Evolutionary conservation across 208 protist species (phyloP).

Genomic region (Phytomonas serpens): DNA sequence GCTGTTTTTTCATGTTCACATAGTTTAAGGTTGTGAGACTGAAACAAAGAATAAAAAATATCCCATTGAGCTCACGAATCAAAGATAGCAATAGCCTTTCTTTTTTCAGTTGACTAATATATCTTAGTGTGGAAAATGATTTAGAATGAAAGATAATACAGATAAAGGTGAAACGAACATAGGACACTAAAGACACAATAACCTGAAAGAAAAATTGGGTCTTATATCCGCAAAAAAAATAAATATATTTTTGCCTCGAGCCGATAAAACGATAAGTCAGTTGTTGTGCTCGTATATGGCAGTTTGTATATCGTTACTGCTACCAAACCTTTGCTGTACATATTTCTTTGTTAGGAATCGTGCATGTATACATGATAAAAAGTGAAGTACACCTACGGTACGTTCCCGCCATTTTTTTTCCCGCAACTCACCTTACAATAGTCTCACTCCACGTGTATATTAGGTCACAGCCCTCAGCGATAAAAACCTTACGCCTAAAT

Average conservation of each 20-base stretch:
- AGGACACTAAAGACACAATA: not conserved
- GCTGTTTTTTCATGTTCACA: not conserved
- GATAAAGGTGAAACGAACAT: slow-evolving; percentile 10
- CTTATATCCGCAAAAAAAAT: slow-evolving; percentile 10
- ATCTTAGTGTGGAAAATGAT: not conserved
- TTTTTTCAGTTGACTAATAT: not conserved
- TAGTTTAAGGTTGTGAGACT: not conserved
- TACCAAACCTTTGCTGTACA: not conserved
- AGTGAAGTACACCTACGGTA: not conserved
- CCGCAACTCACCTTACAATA: not conserved
- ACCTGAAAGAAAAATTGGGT: slow-evolving; percentile 12
- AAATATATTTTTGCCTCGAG: not conserved
- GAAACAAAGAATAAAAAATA: not conserved
- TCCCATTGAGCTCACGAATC: not conserved
- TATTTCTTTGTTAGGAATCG: not conserved
- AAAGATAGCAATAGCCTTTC: not conserved
- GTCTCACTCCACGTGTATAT: not conserved
- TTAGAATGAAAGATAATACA: not conserved
- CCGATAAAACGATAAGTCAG: slow-evolving; percentile 8
- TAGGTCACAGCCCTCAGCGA: not conserved
- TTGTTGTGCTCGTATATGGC: not conserved
- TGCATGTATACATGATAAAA: slow-evolving; percentile 3
- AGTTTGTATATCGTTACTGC: not conserved
- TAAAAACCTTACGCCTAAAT: not conserved
- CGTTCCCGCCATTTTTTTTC: not conserved